Evolutionary conservation across 2,329 filamentous ascomycete genomes (phyloP).

Genomic region (Aspergillus pseudoglaucus): DNA sequence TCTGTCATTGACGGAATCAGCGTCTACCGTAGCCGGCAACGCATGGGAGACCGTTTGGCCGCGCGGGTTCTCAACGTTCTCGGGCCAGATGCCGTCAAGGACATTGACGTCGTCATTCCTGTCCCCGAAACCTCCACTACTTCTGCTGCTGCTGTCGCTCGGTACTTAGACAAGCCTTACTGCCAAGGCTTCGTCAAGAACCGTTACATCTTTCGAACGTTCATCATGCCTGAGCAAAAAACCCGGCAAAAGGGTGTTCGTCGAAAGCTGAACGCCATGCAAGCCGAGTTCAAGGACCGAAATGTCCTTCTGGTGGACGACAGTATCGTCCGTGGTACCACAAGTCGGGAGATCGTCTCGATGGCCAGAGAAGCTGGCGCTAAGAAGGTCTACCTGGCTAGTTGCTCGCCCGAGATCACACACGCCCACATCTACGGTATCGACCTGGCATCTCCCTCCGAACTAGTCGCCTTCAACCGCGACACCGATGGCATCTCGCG

Average conservation of each 20-base stretch:
- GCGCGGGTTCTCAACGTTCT: conserved; percentile 63
- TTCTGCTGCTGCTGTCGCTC: conserved; percentile 69
- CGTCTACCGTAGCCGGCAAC: conserved; percentile 73
- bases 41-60: conserved; percentile 79
- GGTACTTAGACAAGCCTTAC: conserved; percentile 67
- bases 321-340: conserved; percentile 81
- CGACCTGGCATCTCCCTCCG: conserved; percentile 63
- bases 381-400: conserved; percentile 73
- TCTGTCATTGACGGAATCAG: conserved; percentile 81
- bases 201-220: conserved; percentile 79
- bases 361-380: conserved; percentile 85
- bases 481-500: conserved; percentile 55
- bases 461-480: conserved; percentile 65
- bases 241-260: conserved; percentile 78
- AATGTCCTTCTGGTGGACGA: conserved; percentile 84
- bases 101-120: conserved; percentile 76
- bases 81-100: conserved; percentile 60
- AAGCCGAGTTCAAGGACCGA: conserved; percentile 72
- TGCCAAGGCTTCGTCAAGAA: conserved; percentile 84
- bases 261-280: conserved; percentile 81
- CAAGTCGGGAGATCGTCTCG: conserved; percentile 67
- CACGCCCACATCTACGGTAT: conserved; percentile 85
- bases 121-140: conserved; percentile 80
- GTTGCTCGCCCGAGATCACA: conserved; percentile 73
- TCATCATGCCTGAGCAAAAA: conserved; percentile 78